Base-by-base conservation (phyloP, 1,284 basidiomycete genomes). In the Tilletia indica region DNA sequence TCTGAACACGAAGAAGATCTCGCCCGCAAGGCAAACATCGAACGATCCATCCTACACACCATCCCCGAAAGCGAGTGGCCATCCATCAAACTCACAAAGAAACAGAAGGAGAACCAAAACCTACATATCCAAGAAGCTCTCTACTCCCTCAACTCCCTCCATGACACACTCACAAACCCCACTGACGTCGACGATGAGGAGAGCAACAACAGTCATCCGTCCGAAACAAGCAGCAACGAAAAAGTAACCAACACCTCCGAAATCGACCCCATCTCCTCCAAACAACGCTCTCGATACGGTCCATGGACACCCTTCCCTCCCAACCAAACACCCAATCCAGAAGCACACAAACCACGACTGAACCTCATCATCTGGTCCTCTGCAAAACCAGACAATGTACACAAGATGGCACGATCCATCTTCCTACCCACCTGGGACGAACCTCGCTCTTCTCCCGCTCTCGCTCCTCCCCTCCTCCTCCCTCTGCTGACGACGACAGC, bases 291-390 rank as follows among this genome's bases (percentile, higher is more conserved):
- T 5, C 16, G 34, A 34, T 38, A 64, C 61, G 61, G 61, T 14
- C 61, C 61, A 9, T 64, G 61, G 61, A 39, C 61, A 3, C 34
- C 61, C 61, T 3, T 25, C 36, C 19, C 19, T 16, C 61, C 19
- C 61, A 3, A 4, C 61, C 31, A 38, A 19, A 14, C 61, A 16
- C 14, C 34, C 61, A 42, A 42, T 16, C 34, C 61, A 42, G 61
- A 25, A 2, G 34, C 61, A 4, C 34, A 68, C 25, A 4, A 48
- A 1, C 72, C 77, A 91, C 91, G 90, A 89, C 87, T 93, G 38
- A 91, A 93, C 73, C 89, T 90, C 4, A 91, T 94, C 89, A 89
- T 94, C 0, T 94, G 93, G 93, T 92, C 91, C 75, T 92, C 90
- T 0, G 93, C 93, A 0, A 90, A 92, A 81, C 90, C 91, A 0